Base-by-base conservation (phyloP, 1,284 basidiomycete genomes). In the Malassezia japonica region DNA sequence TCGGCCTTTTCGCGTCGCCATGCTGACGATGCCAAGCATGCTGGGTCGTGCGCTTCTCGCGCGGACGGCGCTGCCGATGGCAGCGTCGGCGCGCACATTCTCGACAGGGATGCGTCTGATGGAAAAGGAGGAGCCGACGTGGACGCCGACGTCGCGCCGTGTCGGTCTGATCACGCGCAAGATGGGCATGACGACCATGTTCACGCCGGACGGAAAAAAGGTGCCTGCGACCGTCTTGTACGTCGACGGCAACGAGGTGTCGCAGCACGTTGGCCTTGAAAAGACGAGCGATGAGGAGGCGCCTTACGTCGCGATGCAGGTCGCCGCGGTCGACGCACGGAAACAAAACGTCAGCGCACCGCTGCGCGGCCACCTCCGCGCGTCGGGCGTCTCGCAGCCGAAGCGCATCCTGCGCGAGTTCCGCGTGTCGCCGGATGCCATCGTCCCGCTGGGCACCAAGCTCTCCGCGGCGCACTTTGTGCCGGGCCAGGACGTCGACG, bases 401-500 rank as follows among this genome's bases (percentile, higher is more conserved):
- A 98, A 98, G 75, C 83, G 83, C 58, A 81, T 86, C 51, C 81
- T 95, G 38, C 84, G 81, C 67, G 91, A 96, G 76, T 99, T 96
- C 74, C 79, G 83, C 37, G 83, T 96, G 2, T 85, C 87, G 5
- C 76, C 83, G 6, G 88, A 96, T 72, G 92, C 90, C 0, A 81
- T 92, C 68, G 77, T 96, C 37, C 86, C 87, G 8, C 80, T 94
- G 34, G 91, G 92, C 23, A 91, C 91, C 0, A 83, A 82, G 15
- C 74, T 99, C 24, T 90, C 87, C 45, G 89, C 90, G 0, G 80
- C 85, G 35, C 94, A 99, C 76, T 98, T 95, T 70, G 92, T 98
- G 13, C 94, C 94, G 0, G 94, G 94, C 0, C 94, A 98, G 74
- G 88, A 81, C 73, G 87, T 99, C 16, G 94, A 99, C 75, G 87